These are phyloP conservation scores for Aureobasidium pullulans DNA, from an alignment of 2,329 filamentous ascomycete genomes.

Conservation along the genomic window DNA sequence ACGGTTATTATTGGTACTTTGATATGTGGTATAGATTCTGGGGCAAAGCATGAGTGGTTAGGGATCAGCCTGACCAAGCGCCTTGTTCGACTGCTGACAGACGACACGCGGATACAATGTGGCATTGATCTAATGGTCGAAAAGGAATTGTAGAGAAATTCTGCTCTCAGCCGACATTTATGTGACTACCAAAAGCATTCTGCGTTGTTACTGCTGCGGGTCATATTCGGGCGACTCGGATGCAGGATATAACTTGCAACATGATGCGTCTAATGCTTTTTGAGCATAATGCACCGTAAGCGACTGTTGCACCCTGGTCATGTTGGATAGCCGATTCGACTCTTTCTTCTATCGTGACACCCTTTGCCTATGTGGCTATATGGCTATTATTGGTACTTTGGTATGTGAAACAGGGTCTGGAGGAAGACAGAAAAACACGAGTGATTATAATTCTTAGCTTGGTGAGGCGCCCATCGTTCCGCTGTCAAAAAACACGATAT, in stretches of 20 bases:
- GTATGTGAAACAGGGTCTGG: conserved; percentile 3
- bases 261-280: conserved; percentile 43
- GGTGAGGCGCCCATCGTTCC: too few relatives aligned
- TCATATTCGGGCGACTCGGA: conserved; percentile 24
- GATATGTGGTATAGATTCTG: conserved; percentile 4
- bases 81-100: too few relatives aligned
- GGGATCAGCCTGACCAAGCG: too few relatives aligned
- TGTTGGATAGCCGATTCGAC: conserved; percentile 18
- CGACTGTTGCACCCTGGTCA: conserved; percentile 34
- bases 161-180: too few relatives aligned
- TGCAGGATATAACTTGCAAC: conserved; percentile 35
- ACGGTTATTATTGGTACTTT: conserved; percentile 22
- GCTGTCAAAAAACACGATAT: too few relatives aligned
- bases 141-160: too few relatives aligned
- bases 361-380: conserved; percentile 22
- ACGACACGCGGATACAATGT: too few relatives aligned
- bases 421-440: not conserved
- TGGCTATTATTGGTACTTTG: conserved; percentile 20
- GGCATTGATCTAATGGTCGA: too few relatives aligned
- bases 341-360: conserved; percentile 17
- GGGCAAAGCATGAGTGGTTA: not conserved
- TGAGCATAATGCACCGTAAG: conserved; percentile 38
- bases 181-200: too few relatives aligned
- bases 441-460: not conserved
- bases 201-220: too few relatives aligned